Percentiles rank a stretch among this genome's conserved stretches.
Evolutionary conservation across 2,329 filamentous ascomycete genomes (phyloP).

Genomic region (Colletotrichum camelliae): DNA sequence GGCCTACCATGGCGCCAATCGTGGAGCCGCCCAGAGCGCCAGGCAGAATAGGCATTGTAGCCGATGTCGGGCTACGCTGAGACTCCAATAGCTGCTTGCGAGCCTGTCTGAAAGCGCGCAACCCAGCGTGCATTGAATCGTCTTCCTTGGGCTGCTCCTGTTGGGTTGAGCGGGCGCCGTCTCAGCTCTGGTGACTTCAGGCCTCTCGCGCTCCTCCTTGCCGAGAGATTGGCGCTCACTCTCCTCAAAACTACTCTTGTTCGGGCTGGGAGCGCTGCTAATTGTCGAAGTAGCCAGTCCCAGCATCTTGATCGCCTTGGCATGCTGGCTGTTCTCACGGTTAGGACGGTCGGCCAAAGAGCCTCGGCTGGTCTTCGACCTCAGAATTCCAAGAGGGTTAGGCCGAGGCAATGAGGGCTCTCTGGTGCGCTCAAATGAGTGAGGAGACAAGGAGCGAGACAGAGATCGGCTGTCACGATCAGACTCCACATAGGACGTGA

Average conservation of each 20-base stretch:
- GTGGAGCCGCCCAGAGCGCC: background rate
- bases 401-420: conserved; percentile 43
- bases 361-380: conserved; percentile 70
- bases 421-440: conserved; percentile 38
- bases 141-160: conserved; percentile 35
- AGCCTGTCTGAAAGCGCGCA: conserved; percentile 63
- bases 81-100: conserved; percentile 59
- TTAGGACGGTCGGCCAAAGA: conserved; percentile 60
- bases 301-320: conserved; percentile 67
- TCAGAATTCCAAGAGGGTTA: conserved; percentile 68
- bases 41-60: conserved; percentile 25
- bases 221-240: conserved; percentile 31
- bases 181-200: background rate
- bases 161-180: conserved; percentile 9
- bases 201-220: conserved; percentile 27
- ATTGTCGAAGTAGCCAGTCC: conserved; percentile 55
- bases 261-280: conserved; percentile 44
- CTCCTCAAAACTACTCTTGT: conserved; percentile 42
- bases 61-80: conserved; percentile 36
- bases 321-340: conserved; percentile 45
- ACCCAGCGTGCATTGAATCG: conserved; percentile 52
- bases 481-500: conserved; percentile 72
- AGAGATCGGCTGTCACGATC: conserved; percentile 51
- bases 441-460: conserved; percentile 49
- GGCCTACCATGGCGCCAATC: background rate